Base-by-base conservation (phyloP, 768 basidiomycete species). In the Termitomyces sp. region DNA sequence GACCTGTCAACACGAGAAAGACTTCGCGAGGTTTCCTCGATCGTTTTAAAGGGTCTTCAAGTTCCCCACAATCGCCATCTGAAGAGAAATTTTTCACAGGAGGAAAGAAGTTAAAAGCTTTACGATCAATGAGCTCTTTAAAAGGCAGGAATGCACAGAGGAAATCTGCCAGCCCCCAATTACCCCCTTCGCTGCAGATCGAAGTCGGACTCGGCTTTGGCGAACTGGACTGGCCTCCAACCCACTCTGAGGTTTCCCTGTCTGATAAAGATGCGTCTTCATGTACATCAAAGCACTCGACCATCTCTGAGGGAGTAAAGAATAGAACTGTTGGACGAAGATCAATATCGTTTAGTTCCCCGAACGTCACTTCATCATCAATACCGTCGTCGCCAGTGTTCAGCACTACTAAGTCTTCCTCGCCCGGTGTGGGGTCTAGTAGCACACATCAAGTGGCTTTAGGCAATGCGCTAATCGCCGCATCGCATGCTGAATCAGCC, bases 401-500 rank as follows among this genome's bases (percentile, higher is more conserved):
- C 22, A 82, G 78, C 58, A 66, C 73, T 39, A 66, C 70, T 57
- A 68, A 70, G 51, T 66, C 75, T 7, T 70, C 71, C 16, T 73
- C 59, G 47, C 63, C 69, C 25, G 61, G 60, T 53, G 59, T 60
- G 57, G 65, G 63, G 12, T 65, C 72, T n/a, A 69, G 66, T 22
- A 76, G 64, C 54, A 66, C 73, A 25, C 82, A 82, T 63, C 88
- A 91, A 60, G 85, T 82, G 13, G 79, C 86, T 2, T 77, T 98
- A n/a, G 92, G 88, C 33, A 93, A 89, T 55, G 94, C 94, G 2
- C 79, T 99, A 31, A 85, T 95, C 40, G 91, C 92, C 22, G 96
- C 96, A 0, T 95, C 94, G 1, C 95, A 99, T 67, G 89, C 95
- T 2, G 96, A 98, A 67, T 94, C 93, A 5, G 83, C 93, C 23